phyloP scores from a whole-genome alignment of 2,329 filamentous ascomycete genomes.

The Chrysosporium keratinophilum region DNA sequence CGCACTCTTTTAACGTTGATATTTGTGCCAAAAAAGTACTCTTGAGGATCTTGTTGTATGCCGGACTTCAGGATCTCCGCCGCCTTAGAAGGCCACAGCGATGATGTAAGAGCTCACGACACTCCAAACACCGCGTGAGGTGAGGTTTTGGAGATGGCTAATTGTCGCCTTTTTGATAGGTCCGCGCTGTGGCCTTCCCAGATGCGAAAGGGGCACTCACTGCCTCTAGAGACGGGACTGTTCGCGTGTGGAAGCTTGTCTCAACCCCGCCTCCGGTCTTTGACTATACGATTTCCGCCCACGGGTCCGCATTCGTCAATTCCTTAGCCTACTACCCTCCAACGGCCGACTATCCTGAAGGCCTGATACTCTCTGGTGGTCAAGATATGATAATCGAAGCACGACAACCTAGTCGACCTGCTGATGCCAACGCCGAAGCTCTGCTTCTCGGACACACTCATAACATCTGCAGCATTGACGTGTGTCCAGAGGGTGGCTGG shows the following conservation, averaged over 20 bases:
- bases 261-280: slow-evolving; percentile 58
- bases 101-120: slow-evolving; percentile 59
- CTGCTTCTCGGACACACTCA: slow-evolving; percentile 75
- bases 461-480: slow-evolving; percentile 81
- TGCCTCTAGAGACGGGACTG: slow-evolving; percentile 82
- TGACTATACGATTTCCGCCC: slow-evolving; percentile 65
- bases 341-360: slow-evolving; percentile 58
- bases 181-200: slow-evolving; percentile 75
- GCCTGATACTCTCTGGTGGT: slow-evolving; percentile 76
- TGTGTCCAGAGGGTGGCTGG: slow-evolving; percentile 59
- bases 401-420: slow-evolving; percentile 55
- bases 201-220: slow-evolving; percentile 63
- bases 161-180: slow-evolving; percentile 44
- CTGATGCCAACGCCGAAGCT: slow-evolving; percentile 70
- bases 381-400: slow-evolving; percentile 91
- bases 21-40: background rate
- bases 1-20: background rate
- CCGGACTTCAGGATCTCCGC: slow-evolving; percentile 87
- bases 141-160: background rate
- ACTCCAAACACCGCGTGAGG: background rate
- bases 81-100: slow-evolving; percentile 76
- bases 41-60: slow-evolving; percentile 41
- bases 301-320: slow-evolving; percentile 81
- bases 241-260: slow-evolving; percentile 70
- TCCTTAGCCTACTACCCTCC: slow-evolving; percentile 66